Conservation (phyloP, 1,284 basidiomycete species). For the Moesziomyces parantarcticus region DNA sequence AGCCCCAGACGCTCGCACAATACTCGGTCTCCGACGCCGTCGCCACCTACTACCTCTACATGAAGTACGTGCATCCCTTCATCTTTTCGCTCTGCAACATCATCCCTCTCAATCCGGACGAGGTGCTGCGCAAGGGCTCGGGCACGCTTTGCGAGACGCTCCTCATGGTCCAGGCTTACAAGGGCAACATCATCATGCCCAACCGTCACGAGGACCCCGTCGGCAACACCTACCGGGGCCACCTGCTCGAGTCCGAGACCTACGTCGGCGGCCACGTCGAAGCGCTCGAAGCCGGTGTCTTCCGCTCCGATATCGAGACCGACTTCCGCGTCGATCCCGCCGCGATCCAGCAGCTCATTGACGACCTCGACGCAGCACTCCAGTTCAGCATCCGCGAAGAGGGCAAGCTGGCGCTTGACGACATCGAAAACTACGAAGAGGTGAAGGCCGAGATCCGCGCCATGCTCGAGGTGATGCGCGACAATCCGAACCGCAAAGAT, state of each 20-base stretch:
- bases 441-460: conserved; percentile 83
- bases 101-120: conserved; percentile 95
- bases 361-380: conserved; percentile 91
- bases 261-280: conserved; percentile 99
- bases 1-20: conserved; percentile 92
- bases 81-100: conserved; percentile 99
- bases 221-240: conserved; percentile 93
- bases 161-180: conserved; percentile 97
- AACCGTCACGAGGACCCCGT: conserved; percentile 94
- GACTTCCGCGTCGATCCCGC: conserved; percentile 94
- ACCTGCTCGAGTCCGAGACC: conserved; percentile 94
- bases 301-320: conserved; percentile 92
- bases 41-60: conserved; percentile 98
- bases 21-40: conserved; percentile 99
- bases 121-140: conserved; percentile 93
- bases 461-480: conserved; percentile 88
- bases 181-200: conserved; percentile 94
- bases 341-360: conserved; percentile 90
- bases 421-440: conserved; percentile 94
- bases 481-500: conserved; percentile 87
- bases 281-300: conserved; percentile 97
- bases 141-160: conserved; percentile 97
- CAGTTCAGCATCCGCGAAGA: conserved; percentile 91
- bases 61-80: conserved; percentile 99
- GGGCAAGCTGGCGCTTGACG: conserved; percentile 81